Conservation (phyloP, 768 basidiomycete species). For the Phlegmacium glaucopus region DNA sequence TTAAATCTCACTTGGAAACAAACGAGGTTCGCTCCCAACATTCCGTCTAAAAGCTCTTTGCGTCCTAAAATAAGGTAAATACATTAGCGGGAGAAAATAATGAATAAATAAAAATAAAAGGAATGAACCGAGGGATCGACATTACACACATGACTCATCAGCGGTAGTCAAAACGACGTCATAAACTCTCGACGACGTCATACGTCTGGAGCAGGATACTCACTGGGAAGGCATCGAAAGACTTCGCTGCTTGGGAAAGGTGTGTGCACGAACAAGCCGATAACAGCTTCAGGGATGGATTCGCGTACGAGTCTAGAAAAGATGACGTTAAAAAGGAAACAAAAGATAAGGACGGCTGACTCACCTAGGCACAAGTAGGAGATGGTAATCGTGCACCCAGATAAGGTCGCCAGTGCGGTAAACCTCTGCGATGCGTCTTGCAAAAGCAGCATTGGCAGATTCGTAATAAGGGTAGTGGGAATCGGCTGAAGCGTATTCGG, state of each 20-base stretch:
- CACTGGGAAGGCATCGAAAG: conserved; percentile 89
- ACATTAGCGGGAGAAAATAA: too few species aligned
- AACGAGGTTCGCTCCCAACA: conserved; percentile 95
- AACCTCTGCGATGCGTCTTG: conserved; percentile 63
- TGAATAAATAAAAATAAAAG: too few species aligned
- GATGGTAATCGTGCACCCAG: conserved; percentile 95
- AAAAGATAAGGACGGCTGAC: conserved; percentile 6
- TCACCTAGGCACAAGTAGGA: conserved; percentile 78
- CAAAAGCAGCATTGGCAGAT: conserved; percentile 83
- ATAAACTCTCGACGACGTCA: too few species aligned
- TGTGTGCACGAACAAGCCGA: conserved; percentile 96
- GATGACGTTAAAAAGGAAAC: too few species aligned
- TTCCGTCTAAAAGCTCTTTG: conserved; percentile 93
- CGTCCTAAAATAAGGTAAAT: conserved; percentile 64
- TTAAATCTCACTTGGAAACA: conserved; percentile 89
- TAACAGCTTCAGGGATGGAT: conserved; percentile 59
- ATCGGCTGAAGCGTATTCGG: conserved; percentile 84
- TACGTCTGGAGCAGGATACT: too few species aligned
- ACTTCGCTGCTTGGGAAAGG: conserved; percentile 97
- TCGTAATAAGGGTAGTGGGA: conserved; percentile 78
- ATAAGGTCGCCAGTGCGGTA: conserved; percentile 90
- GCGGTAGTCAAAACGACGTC: too few species aligned
- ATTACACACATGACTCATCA: too few species aligned
- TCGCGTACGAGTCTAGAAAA: conserved; percentile 67
- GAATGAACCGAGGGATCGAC: too few species aligned